These are phyloP conservation scores for Laburnicola sp. DNA, from an alignment of 2,329 filamentous ascomycete genomes.

Conservation along the genomic window DNA sequence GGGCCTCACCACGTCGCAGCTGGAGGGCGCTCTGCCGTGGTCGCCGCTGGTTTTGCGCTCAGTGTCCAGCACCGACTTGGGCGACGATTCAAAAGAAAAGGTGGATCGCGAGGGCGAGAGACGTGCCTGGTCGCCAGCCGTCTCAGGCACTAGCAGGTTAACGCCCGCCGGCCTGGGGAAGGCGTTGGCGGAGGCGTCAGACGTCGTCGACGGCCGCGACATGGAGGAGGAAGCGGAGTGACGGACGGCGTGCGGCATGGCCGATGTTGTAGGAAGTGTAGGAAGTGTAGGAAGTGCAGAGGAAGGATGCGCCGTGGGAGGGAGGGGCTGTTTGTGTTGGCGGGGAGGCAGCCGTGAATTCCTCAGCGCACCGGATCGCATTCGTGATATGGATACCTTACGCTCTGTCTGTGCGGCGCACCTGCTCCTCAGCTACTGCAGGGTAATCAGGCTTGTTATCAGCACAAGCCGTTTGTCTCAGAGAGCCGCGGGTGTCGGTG, in stretches of 20 bases:
- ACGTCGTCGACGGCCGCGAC: slow-evolving; percentile 44
- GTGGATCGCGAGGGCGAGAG: slow-evolving; percentile 43
- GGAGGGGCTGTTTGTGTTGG: slow-evolving; percentile 7
- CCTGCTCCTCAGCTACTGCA: neutral
- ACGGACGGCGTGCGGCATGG: slow-evolving; percentile 44
- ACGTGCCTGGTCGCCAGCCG: slow-evolving; percentile 23
- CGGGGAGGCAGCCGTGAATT: slow-evolving; percentile 26
- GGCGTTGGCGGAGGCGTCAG: slow-evolving; percentile 36
- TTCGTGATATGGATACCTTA: slow-evolving; percentile 30
- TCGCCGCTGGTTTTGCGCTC: slow-evolving; percentile 21
- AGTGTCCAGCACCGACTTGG: slow-evolving; percentile 31
- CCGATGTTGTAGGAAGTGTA: neutral
- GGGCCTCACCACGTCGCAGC: neutral
- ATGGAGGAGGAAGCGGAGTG: slow-evolving; percentile 32
- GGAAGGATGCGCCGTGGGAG: slow-evolving; percentile 4
- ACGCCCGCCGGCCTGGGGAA: slow-evolving; percentile 43
- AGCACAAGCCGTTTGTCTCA: slow-evolving; percentile 13
- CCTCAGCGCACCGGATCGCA: slow-evolving; percentile 22
- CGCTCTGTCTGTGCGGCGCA: slow-evolving; percentile 25
- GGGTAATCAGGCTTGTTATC: neutral
- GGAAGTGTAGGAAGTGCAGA: neutral
- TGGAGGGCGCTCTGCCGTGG: slow-evolving; percentile 15
- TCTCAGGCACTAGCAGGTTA: slow-evolving; percentile 34
- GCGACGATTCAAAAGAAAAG: slow-evolving; percentile 43
- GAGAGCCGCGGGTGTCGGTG: slow-evolving; percentile 7